A percentile compares a stretch with the other conserved stretches of the same genome.
Evolutionary conservation across 2,329 filamentous ascomycete species (phyloP).

Genomic region (Drechslerella coelobrocha): DNA sequence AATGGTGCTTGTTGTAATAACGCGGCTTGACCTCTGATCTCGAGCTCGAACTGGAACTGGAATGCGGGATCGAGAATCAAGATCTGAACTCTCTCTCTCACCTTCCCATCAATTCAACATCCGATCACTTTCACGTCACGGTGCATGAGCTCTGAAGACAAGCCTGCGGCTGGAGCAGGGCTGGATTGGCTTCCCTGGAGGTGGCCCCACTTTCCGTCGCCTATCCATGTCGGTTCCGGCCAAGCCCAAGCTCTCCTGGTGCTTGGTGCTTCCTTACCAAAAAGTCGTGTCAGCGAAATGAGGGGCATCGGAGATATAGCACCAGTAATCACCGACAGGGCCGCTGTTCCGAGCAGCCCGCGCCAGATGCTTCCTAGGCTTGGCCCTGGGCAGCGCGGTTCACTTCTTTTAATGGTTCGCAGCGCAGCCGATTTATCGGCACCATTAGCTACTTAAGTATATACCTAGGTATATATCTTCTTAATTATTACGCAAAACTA

Average conservation of each 20-base stretch:
- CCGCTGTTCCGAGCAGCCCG: slow-evolving; percentile 1
- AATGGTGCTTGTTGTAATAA: neutral
- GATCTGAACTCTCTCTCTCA: slow-evolving; percentile 20
- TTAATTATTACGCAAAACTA: neutral
- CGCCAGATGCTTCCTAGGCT: no score
- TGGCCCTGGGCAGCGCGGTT: no score
- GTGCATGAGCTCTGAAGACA: slow-evolving; percentile 17
- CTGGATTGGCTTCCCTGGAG: slow-evolving; percentile 4
- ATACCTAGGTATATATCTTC: neutral
- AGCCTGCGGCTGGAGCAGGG: slow-evolving; percentile 29
- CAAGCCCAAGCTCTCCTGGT: slow-evolving; percentile 45
- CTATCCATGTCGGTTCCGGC: slow-evolving; percentile 27
- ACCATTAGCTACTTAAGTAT: neutral
- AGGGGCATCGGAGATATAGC: slow-evolving; percentile 45
- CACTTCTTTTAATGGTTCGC: no score
- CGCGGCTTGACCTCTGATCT: neutral
- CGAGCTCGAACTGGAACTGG: neutral
- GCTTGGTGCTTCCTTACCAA: slow-evolving; percentile 26
- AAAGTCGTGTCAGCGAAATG: slow-evolving; percentile 17
- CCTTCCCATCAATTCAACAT: slow-evolving; percentile 24
- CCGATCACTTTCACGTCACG: slow-evolving; percentile 44
- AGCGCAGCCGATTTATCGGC: no score
- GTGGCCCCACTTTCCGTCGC: slow-evolving; percentile 49
- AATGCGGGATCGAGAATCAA: slow-evolving; percentile 35
- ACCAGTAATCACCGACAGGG: slow-evolving; percentile 31